Evolutionary conservation across 1,284 basidiomycete genomes (phyloP).

Genomic region (Amylostereum areolatum): DNA sequence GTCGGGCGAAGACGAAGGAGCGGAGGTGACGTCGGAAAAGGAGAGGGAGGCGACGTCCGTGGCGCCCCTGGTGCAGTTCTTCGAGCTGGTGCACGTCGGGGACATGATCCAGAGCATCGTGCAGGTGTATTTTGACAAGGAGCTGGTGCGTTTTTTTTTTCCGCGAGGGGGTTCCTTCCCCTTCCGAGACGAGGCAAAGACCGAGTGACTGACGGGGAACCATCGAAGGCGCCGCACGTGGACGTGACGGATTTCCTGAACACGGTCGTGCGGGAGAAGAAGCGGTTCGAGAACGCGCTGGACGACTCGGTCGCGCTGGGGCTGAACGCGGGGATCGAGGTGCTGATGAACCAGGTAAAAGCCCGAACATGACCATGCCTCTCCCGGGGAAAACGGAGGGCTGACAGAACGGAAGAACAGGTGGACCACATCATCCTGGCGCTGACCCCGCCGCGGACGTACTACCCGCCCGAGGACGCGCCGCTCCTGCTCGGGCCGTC

Average conservation of each 20-base stretch:
- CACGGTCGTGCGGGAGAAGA: constrained; percentile 91
- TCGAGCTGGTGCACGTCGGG: constrained; percentile 94
- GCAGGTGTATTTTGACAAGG: constrained; percentile 97
- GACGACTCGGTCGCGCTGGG: constrained; percentile 94
- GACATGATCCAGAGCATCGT: constrained; percentile 98
- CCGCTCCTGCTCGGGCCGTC: constrained; percentile 81
- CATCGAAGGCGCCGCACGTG: constrained; percentile 71
- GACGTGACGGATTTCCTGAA: constrained; percentile 94
- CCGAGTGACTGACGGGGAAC: too few species aligned
- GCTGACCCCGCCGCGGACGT: constrained; percentile 81
- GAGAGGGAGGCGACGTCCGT: constrained; percentile 34
- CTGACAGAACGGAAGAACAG: constrained; percentile 27
- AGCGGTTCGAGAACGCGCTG: constrained; percentile 85
- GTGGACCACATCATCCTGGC: constrained; percentile 91
- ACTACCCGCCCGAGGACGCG: constrained; percentile 79
- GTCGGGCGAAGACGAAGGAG: constrained; percentile 32
- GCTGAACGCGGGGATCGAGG: constrained; percentile 91
- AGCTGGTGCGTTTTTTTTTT: constrained; percentile 48
- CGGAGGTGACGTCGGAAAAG: constrained; percentile 38
- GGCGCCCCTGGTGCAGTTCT: constrained; percentile 92
- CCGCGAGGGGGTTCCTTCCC: background rate
- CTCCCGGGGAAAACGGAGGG: background rate
- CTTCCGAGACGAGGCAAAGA: too few species aligned
- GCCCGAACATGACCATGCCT: background rate
- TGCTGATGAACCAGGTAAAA: constrained; percentile 88